Evolutionary conservation across 2,329 filamentous ascomycete species (phyloP), one percentile per base, ranked within the genome.

Genomic region (Harringtonia lauricola): DNA sequence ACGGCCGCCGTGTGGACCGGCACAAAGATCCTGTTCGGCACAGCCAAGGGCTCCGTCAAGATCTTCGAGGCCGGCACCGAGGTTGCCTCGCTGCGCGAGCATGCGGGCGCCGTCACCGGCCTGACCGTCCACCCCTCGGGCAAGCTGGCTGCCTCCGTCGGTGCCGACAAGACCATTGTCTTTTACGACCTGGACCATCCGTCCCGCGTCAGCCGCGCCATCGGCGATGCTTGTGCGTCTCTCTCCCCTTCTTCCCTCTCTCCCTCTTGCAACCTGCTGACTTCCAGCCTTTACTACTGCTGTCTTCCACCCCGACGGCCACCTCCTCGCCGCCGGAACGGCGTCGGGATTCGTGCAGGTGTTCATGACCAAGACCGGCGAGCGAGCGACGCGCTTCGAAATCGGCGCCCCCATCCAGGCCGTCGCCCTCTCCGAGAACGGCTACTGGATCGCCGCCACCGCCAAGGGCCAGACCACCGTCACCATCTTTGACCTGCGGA

Each of bases 261-360:
- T 34, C 49, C 52, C 31, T 12, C n/a, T 34, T 18, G 2, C 15
- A n/a, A 17, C 21, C 5, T 21, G 15, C 13, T 7, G 4, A 14
- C 2, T 2, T 37, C 12, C 57, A 84, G 86, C 81, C 48, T 68
- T 94, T 37, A 85, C 83, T 1, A 76, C 81, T 41, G 84, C 81
- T 50, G 77, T 83, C 29, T 96, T 98, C 72, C 92, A 98, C 60
- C 92, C 94, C 8, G 92, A 98, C 58, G 92, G 92, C n/a, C 86
- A 95, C 59, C 73, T 98, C 7, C 79, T 96, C 54, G 90, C 87
- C 33, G 84, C 83, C 3, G 92, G 90, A 49, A 85, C 83, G n/a
- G 67, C 68, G 10, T 73, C 83, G 39, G 87, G 87, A 36, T 79
- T 87, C 46, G 83, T 98, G 60, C 86, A 89, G 60, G 76, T 98